A percentile compares a stretch with the other conserved stretches of the same genome.
These are phyloP conservation scores for Curvularia spicifera DNA, from an alignment of 2,329 filamentous ascomycete genomes.

Conservation along the genomic window DNA sequence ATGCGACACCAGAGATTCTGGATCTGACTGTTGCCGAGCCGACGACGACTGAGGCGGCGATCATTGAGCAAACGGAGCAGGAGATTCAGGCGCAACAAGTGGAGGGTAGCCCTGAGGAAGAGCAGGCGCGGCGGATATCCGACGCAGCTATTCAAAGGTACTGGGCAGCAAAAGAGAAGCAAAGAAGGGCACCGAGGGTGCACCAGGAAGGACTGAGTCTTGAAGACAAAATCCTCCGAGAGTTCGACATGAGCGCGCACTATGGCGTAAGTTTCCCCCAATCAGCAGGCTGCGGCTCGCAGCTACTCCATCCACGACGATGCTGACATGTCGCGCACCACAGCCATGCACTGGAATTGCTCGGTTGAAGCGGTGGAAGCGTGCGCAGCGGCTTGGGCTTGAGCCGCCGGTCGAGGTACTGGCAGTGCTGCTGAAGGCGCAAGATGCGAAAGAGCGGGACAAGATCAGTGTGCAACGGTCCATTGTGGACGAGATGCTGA, in stretches of 20 bases:
- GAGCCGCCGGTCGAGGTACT: conserved; percentile 89
- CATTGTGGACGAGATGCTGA: conserved; percentile 73
- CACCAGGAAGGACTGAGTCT: conserved; percentile 77
- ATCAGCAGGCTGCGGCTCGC: conserved; percentile 31
- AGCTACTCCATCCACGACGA: background rate
- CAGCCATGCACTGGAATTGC: conserved; percentile 88
- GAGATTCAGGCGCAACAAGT: conserved; percentile 38
- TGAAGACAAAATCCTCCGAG: conserved; percentile 84
- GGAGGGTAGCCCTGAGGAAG: conserved; percentile 52
- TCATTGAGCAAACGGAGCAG: conserved; percentile 48
- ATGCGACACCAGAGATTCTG: conserved; percentile 32
- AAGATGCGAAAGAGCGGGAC: conserved; percentile 55
- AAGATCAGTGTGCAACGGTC: conserved; percentile 67
- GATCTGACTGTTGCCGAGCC: conserved; percentile 37
- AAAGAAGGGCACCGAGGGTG: conserved; percentile 71
- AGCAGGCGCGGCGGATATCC: conserved; percentile 68
- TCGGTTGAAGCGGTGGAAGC: conserved; percentile 83
- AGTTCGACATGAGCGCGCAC: conserved; percentile 90
- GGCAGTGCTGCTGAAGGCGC: conserved; percentile 78
- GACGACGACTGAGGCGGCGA: conserved; percentile 50
- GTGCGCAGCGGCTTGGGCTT: conserved; percentile 82
- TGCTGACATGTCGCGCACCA: conserved; percentile 23
- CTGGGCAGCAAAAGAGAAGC: conserved; percentile 75
- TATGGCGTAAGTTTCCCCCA: conserved; percentile 74
- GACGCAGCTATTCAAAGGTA: conserved; percentile 76